Evolutionary conservation across 1,284 basidiomycete species (phyloP), one percentile per base, ranked within the genome.

Genomic region (Porogramme epimiltina): DNA sequence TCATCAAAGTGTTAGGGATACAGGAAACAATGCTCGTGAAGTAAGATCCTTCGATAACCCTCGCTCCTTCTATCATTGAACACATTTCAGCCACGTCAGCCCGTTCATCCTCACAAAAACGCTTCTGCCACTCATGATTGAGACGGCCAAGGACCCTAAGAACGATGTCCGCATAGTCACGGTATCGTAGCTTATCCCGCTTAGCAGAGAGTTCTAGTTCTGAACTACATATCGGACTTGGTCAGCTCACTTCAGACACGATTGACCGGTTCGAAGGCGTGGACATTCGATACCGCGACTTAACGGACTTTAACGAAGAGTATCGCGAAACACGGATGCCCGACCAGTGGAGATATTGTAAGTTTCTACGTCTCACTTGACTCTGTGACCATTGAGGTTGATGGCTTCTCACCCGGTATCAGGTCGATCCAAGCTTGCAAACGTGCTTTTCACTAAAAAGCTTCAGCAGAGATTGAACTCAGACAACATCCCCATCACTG

Each of bases 101-200:
- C 71, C 72, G 0, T 77, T 75, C 47, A 70, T 76, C 2, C 71
- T 84, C 42, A 80, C 78, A 3, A 65, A 67, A n/a, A 68, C 70
- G 6, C 70, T 84, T 4, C 70, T 83, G 23, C 77, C 80, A 0
- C 56, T 82, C 9, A 60, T 84, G 23, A 71, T 70, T 45, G 66
- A 70, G 41, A 81, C 81, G 0, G 73, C 77, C 1, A 60, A 71
- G 23, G 62, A 73, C 46, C 70, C 72, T 2, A 68, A 66, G 31
- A 66, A 74, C 0, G 81, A 83, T 54, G 79, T 82, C 33, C 76
- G 81, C 16, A 67, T 84, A 18, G 68, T 82, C 4, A 72, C 70
- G 42, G 81, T 82, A 37, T 24, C 9, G 13, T 18, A 18, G 23
- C 9, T n/a, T 26, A 25, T 31, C 8, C n/a, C 26, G 16, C 47